These are phyloP conservation scores for Fusarium haematococcum DNA, from an alignment of 2,329 filamentous ascomycete species.

Conservation along the genomic window DNA sequence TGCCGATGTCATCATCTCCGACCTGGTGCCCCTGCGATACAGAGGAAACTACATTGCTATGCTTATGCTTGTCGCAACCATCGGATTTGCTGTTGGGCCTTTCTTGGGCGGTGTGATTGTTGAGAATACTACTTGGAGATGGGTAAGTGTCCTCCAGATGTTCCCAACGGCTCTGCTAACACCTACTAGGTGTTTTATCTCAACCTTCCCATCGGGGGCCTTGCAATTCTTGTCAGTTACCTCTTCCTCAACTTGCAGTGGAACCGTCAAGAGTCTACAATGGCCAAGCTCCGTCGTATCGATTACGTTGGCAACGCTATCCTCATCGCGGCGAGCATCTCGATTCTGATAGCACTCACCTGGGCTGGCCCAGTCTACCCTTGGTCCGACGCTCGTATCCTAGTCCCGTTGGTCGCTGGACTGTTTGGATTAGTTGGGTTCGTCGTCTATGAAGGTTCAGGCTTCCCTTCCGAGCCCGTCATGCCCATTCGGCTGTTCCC, in stretches of 20 bases:
- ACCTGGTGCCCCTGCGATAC: conserved; percentile 62
- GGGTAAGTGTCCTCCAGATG: conserved; percentile 35
- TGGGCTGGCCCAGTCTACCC: conserved; percentile 56
- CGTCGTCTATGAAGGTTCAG: conserved; percentile 35
- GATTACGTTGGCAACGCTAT: conserved; percentile 60
- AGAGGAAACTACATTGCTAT: conserved; percentile 56
- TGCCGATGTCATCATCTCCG: conserved; percentile 51
- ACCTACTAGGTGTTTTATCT: conserved; percentile 55
- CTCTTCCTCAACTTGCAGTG: conserved; percentile 54
- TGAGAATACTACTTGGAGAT: conserved; percentile 53
- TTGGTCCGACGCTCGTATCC: conserved; percentile 54
- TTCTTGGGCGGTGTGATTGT: conserved; percentile 48
- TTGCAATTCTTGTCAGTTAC: conserved; percentile 46
- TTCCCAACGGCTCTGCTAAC: not conserved
- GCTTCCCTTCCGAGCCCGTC: conserved; percentile 38
- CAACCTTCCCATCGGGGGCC: conserved; percentile 54
- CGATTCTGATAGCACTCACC: conserved; percentile 58
- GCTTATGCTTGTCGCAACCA: conserved; percentile 46
- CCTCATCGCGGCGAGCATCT: conserved; percentile 53
- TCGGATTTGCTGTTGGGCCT: conserved; percentile 52
- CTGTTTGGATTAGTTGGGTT: conserved; percentile 31
- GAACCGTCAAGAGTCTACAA: conserved; percentile 34
- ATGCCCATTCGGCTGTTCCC: conserved; percentile 42
- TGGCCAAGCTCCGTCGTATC: conserved; percentile 50
- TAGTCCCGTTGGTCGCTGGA: conserved; percentile 55